Conservation (phyloP, 306 rosid genomes). For the Medicago ruthenica region DNA sequence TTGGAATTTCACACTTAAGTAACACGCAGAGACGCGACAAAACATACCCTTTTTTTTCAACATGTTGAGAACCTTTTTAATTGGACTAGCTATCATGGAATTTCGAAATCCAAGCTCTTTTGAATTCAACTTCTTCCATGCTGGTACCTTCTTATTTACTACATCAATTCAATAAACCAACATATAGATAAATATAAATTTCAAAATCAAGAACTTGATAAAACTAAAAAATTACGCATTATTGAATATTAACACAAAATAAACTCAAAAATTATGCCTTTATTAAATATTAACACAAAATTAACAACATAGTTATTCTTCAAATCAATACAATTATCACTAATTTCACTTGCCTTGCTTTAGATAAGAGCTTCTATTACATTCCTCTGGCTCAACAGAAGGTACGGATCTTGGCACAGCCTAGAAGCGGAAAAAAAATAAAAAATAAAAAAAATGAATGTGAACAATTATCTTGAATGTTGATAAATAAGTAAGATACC, state of each 20-base stretch:
- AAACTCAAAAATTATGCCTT: too few species aligned
- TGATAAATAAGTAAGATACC: background rate
- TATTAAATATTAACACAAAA: too few species aligned
- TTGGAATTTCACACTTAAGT: background rate
- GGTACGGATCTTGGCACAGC: background rate
- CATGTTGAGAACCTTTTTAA: constrained; percentile 66
- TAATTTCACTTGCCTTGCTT: constrained; percentile 7
- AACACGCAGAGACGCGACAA: constrained; percentile 7
- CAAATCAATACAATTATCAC: too few species aligned
- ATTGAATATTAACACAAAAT: too few species aligned
- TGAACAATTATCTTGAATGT: background rate
- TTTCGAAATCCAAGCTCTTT: constrained; percentile 73
- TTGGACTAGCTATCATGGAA: constrained; percentile 72
- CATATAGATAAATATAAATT: background rate
- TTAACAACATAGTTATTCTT: too few species aligned
- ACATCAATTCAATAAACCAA: constrained; percentile 22
- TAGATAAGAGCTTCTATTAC: background rate
- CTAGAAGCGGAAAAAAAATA: background rate
- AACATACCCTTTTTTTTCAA: constrained; percentile 70
- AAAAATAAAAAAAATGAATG: background rate
- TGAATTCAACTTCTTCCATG: constrained; percentile 76
- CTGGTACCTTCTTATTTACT: constrained; percentile 47
- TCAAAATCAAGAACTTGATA: constrained; percentile 27
- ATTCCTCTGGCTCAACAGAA: background rate
- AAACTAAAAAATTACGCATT: background rate